Evolutionary conservation across 2,329 filamentous ascomycete genomes (phyloP).

Genomic region (Pochonia chlamydosporia): DNA sequence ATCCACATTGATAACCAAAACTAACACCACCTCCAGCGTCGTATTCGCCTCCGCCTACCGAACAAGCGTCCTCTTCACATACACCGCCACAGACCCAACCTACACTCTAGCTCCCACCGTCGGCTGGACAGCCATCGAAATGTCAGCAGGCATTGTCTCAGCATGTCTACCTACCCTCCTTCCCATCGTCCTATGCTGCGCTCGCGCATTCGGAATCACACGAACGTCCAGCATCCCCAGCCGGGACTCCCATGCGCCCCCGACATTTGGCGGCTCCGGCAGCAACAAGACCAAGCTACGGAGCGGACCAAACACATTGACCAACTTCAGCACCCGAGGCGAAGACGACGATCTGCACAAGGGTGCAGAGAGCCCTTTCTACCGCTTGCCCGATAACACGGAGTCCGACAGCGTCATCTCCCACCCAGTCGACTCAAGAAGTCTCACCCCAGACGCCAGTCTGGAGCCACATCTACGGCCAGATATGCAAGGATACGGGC

Average conservation of each 20-base stretch:
- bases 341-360: conserved; percentile 9
- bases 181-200: conserved; percentile 33
- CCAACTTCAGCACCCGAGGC: conserved; percentile 9
- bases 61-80: conserved; percentile 40
- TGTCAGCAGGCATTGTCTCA: conserved; percentile 44
- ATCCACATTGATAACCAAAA: not conserved
- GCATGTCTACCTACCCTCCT: conserved; percentile 48
- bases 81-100: conserved; percentile 31
- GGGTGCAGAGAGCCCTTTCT: conserved; percentile 17
- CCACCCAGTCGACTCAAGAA: not conserved
- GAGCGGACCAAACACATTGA: conserved; percentile 12
- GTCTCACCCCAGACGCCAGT: not conserved
- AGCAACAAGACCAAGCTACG: conserved; percentile 8
- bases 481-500: conserved; percentile 23
- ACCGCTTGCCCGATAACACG: conserved; percentile 26
- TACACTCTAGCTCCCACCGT: conserved; percentile 40
- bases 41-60: conserved; percentile 43
- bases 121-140: conserved; percentile 44
- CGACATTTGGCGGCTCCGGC: conserved; percentile 17
- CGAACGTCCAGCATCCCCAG: conserved; percentile 15
- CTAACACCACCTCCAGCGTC: conserved; percentile 25
- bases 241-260: conserved; percentile 14
- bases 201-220: conserved; percentile 35
- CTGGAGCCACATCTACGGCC: conserved; percentile 23
- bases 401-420: conserved; percentile 17